Percentiles rank a stretch among this genome's conserved stretches.
Evolutionary conservation across 2,329 filamentous ascomycete species (phyloP).

Genomic region (Emergomyces pasteurianus): DNA sequence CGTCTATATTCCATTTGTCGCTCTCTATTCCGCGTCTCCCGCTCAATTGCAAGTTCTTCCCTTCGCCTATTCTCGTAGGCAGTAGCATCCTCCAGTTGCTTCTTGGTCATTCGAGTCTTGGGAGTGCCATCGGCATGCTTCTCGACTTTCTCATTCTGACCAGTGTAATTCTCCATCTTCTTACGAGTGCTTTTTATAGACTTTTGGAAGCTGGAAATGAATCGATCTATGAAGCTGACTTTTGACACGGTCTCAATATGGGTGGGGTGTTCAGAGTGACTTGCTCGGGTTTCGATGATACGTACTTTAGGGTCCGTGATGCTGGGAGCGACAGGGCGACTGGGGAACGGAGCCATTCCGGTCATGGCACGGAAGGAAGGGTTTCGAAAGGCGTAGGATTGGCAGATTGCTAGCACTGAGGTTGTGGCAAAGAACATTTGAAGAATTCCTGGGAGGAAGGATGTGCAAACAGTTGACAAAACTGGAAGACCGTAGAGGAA

Average conservation of each 20-base stretch:
- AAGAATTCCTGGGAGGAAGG: constrained; percentile 43
- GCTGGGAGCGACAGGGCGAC: not conserved
- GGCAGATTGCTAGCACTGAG: constrained; percentile 27
- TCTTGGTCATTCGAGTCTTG: constrained; percentile 17
- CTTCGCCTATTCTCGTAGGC: constrained; percentile 20
- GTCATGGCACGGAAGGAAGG: constrained; percentile 18
- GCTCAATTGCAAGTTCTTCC: constrained; percentile 19
- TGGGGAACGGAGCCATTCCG: constrained; percentile 16
- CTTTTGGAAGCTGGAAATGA: constrained; percentile 22
- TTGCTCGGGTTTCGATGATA: constrained; percentile 4
- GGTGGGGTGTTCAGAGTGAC: constrained; percentile 6
- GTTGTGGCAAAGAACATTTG: constrained; percentile 51
- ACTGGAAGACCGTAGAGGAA: constrained; percentile 39
- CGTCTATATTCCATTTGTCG: constrained; percentile 4
- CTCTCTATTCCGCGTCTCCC: constrained; percentile 22
- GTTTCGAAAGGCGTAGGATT: constrained; percentile 36
- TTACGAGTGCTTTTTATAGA: constrained; percentile 14
- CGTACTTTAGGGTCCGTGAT: not conserved
- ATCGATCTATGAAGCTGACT: constrained; percentile 25
- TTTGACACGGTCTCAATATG: constrained; percentile 7
- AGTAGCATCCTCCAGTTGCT: constrained; percentile 20
- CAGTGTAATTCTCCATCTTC: constrained; percentile 13
- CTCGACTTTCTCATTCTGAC: constrained; percentile 14
- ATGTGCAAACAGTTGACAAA: constrained; percentile 43
- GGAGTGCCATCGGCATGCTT: constrained; percentile 15